Conservation (phyloP, 2,329 filamentous ascomycete species). For the Penicillium sp. region DNA sequence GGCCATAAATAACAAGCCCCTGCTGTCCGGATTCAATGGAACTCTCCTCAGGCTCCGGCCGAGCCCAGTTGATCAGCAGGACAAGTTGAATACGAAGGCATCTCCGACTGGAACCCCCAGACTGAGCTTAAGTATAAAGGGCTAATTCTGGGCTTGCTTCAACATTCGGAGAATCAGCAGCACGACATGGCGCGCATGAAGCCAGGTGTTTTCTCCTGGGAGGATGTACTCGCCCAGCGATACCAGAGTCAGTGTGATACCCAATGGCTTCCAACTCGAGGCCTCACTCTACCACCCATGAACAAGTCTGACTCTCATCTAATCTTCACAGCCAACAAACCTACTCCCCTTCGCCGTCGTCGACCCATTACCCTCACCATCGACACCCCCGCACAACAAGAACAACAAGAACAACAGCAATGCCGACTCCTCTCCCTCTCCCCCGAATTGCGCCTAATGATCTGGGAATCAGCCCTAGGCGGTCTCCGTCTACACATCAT, state of each 20-base stretch:
- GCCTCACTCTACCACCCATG: no score
- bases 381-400: neutral
- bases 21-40: conserved; percentile 19
- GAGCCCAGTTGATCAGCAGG: conserved; percentile 18
- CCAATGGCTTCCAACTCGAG: neutral
- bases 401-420: conserved; percentile 30
- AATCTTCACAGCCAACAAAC: conserved; percentile 34
- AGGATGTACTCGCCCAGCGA: conserved; percentile 45
- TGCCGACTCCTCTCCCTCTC: conserved; percentile 37
- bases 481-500: conserved; percentile 40
- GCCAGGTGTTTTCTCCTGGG: conserved; percentile 45
- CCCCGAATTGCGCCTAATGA: conserved; percentile 41
- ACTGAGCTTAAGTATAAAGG: neutral
- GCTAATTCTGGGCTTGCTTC: no score
- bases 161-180: no score
- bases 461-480: conserved; percentile 42
- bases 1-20: neutral
- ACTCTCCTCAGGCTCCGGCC: conserved; percentile 6
- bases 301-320: neutral
- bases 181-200: conserved; percentile 39
- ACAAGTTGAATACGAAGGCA: neutral
- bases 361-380: conserved; percentile 11
- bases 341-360: conserved; percentile 24
- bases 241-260: conserved; percentile 40
- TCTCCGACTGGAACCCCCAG: neutral